These are phyloP conservation scores for Drosera capensis DNA, from an alignment of 148 eudicot species.

Conservation along the genomic window DNA sequence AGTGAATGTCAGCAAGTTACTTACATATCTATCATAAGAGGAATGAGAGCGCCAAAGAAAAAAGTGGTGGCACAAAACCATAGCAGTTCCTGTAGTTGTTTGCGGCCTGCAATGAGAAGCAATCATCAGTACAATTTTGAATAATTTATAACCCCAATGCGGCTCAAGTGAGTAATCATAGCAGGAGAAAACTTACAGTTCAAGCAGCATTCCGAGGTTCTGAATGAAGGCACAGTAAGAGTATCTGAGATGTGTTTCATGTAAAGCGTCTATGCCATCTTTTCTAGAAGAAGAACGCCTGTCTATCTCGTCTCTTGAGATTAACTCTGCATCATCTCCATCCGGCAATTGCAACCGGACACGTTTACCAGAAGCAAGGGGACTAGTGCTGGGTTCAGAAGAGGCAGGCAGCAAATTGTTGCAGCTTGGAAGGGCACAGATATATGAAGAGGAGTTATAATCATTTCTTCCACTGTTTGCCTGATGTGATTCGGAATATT, in stretches of 20 bases:
- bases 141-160: not conserved
- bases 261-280: conserved; percentile 80
- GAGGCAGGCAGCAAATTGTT: conserved; percentile 15
- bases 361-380: conserved; percentile 36
- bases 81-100: conserved; percentile 84
- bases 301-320: conserved; percentile 87
- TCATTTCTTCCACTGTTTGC: conserved; percentile 24
- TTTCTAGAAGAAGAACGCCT: conserved; percentile 87
- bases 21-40: conserved; percentile 91
- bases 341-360: conserved; percentile 46
- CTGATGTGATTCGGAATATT: conserved; percentile 36
- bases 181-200: conserved; percentile 43
- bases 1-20: conserved; percentile 28
- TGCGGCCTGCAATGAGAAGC: conserved; percentile 62
- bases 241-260: conserved; percentile 67
- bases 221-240: conserved; percentile 86
- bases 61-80: conserved; percentile 96
- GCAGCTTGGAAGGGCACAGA: conserved; percentile 8
- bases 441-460: conserved; percentile 17
- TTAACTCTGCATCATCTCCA: conserved; percentile 34
- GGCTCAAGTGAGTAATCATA: not conserved
- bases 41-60: conserved; percentile 88
- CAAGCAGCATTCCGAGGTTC: conserved; percentile 67
- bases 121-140: not conserved
- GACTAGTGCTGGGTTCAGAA: conserved; percentile 28